Base-by-base conservation (phyloP, 2,329 filamentous ascomycete species). In the Pyrenochaeta sp. region DNA sequence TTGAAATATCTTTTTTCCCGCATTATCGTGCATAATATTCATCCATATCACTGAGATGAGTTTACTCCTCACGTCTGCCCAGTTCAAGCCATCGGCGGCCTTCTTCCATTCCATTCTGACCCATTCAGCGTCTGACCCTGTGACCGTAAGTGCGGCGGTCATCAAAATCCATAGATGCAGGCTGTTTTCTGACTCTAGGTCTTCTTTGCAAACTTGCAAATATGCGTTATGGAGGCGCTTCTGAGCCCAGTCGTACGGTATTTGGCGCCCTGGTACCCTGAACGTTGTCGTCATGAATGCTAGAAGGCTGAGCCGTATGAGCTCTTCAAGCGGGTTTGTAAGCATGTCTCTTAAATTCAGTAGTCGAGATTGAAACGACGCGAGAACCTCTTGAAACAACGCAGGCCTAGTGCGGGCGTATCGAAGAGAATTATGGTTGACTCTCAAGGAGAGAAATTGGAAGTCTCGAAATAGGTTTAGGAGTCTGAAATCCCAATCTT, bases 301-400 rank as follows among this genome's bases (percentile, higher is more conserved):
- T 3, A 57, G 28, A 35, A 52, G 35, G 7, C 31, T 14, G 3
- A 54, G 35, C 7, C 50, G 32, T 2, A 54, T 11, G 1, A 43
- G 31, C 26, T 53, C 40, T 17, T 43, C 35, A 4, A 41, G 3
- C 0, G 30, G 18, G 20, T 30, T 17, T 1, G 11, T 21, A 1
- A 46, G 40, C 9, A 14, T 10, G 3, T 19, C 13, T 7, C 11
- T 30, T 10, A 58, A 41, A 15, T 44, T 17, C n/a, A n/a, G n/a
- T n/a, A 58, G 36, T 2, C 52, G 44, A 3, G 48, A 45, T 35
- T 58, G 55, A 1, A 58, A 13, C 6, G 44, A 52, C 6, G 20
- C 44, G 21, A 58, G 36, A 9, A 38, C 13, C 6, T 14, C 17
- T 21, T 58, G 55, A 30, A 56, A 56, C 13, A 26, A 32, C 9